Evolutionary conservation across 2,329 filamentous ascomycete species (phyloP), one percentile per base, ranked within the genome.

Genomic region (Coniochaeta sp.): DNA sequence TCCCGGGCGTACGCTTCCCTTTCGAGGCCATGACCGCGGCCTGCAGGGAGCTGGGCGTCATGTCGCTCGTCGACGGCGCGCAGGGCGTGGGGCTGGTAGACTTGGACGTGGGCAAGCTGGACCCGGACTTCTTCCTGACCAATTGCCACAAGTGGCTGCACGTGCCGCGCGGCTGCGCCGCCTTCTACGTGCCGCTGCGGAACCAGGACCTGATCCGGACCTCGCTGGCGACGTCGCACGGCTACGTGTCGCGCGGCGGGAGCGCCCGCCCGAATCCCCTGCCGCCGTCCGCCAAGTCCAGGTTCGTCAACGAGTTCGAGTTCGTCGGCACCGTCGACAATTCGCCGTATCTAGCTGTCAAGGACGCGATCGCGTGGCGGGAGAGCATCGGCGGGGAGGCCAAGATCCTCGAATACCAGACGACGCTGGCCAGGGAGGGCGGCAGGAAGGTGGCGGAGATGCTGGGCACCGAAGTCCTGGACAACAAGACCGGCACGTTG

Each of bases 131-230:
- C 75, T 90, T 96, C 69, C 82, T 93, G 16, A 88, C 82, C 59
- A 97, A 97, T 72, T 90, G 87, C 66, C 90, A 96, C 77, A 96
- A 96, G 77, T 98, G 93, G 93, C 84, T 97, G 8, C 87, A 85
- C 68, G 84, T 85, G 0, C 93, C 93, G 0, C 86, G 93, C 34
- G 89, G 88, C 17, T 92, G 89, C 70, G 91, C 91, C 2, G 77
- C 95, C 4, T 84, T 97, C 64, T 89, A 96, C 73, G 89, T 95
- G 1, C 89, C 92, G 0, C 62, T 79, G 19, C 81, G 88, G 24
- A 92, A 96, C 72, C 93, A 97, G 71, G 75, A 79, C 56, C 73
- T 96, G 50, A 85, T 97, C 47, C 82, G 86, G 16, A 87, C 87
- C 2, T 88, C 90, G 0, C 72, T 96, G 32, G 90, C 91, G 0